A percentile compares a stretch with the other conserved stretches of the same genome.
Conservation (phyloP, 2,329 filamentous ascomycete species). For the Xylariaceae sp. region DNA sequence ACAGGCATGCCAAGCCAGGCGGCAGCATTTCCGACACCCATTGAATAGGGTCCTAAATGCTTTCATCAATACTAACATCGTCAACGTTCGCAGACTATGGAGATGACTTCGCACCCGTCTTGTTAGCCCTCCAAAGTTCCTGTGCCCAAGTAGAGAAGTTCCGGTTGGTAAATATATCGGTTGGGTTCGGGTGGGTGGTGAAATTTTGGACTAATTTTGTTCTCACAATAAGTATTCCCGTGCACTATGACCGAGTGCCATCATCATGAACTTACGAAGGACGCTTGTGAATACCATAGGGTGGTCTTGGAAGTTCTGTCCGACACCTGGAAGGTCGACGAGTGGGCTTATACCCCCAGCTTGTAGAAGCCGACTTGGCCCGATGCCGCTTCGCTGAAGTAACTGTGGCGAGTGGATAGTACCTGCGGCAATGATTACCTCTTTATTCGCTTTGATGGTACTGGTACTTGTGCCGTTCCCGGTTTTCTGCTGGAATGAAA, state of each 20-base stretch:
- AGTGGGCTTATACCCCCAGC: constrained; percentile 48
- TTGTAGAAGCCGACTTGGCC: constrained; percentile 50
- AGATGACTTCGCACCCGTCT: constrained; percentile 33
- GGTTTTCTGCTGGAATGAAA: constrained; percentile 35
- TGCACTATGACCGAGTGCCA: too few relatives aligned
- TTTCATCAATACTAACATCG: not conserved
- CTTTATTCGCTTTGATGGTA: constrained; percentile 42
- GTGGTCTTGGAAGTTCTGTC: constrained; percentile 57
- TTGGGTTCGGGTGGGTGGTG: constrained; percentile 38
- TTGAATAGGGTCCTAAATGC: constrained; percentile 17
- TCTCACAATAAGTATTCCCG: not conserved
- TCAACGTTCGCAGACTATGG: constrained; percentile 35
- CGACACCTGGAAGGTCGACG: constrained; percentile 53
- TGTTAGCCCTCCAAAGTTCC: constrained; percentile 38
- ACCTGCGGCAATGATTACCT: constrained; percentile 53
- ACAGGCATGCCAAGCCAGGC: constrained; percentile 46
- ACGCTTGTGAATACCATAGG: constrained; percentile 39
- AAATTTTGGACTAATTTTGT: constrained; percentile 32
- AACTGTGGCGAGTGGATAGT: constrained; percentile 48
- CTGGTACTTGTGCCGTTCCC: constrained; percentile 27
- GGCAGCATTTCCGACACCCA: constrained; percentile 43
- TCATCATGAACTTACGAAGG: constrained; percentile 29
- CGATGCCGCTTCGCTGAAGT: constrained; percentile 46
- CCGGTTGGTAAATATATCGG: constrained; percentile 35
- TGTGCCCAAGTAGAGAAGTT: constrained; percentile 39